Evolutionary conservation across 1,139 yeast genomes (phyloP).

Genomic region (Candida sp.): DNA sequence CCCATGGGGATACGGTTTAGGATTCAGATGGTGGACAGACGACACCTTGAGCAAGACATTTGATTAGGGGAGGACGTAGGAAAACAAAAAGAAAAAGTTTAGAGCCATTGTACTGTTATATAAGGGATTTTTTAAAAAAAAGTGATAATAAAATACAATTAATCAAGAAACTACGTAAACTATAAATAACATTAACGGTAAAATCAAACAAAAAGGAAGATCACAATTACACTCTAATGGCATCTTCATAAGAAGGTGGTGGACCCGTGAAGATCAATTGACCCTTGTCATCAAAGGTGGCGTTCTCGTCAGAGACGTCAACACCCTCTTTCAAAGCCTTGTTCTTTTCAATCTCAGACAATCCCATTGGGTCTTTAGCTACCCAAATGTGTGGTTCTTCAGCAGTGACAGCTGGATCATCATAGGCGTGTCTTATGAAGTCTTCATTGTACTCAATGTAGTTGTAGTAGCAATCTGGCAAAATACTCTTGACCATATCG

Average conservation of each 20-base stretch:
- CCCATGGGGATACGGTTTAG: slow-evolving; percentile 42
- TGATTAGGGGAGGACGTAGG: slow-evolving; percentile 11
- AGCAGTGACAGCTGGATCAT: slow-evolving; percentile 65
- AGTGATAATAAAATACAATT: background rate
- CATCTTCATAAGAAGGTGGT: slow-evolving; percentile 63
- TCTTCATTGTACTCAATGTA: slow-evolving; percentile 48
- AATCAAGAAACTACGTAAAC: background rate
- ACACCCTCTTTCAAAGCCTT: slow-evolving; percentile 61
- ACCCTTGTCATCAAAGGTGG: slow-evolving; percentile 61
- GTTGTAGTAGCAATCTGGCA: slow-evolving; percentile 47
- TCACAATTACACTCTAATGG: slow-evolving; percentile 34
- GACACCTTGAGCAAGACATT: slow-evolving; percentile 24
- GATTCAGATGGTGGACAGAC: slow-evolving; percentile 42
- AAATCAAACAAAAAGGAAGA: background rate
- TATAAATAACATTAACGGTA: background rate
- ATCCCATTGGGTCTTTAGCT: slow-evolving; percentile 70
- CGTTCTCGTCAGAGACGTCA: slow-evolving; percentile 60
- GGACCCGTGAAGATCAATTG: slow-evolving; percentile 56
- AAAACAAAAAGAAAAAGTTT: background rate
- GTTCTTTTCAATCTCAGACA: slow-evolving; percentile 62
- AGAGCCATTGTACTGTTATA: background rate
- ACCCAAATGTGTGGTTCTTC: slow-evolving; percentile 74
- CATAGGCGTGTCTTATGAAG: slow-evolving; percentile 58
- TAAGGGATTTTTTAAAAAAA: background rate
- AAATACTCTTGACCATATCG: slow-evolving; percentile 37